phyloP scores from a whole-genome alignment of 2,329 filamentous ascomycete genomes.

The Aspergillus eucalypticola region DNA sequence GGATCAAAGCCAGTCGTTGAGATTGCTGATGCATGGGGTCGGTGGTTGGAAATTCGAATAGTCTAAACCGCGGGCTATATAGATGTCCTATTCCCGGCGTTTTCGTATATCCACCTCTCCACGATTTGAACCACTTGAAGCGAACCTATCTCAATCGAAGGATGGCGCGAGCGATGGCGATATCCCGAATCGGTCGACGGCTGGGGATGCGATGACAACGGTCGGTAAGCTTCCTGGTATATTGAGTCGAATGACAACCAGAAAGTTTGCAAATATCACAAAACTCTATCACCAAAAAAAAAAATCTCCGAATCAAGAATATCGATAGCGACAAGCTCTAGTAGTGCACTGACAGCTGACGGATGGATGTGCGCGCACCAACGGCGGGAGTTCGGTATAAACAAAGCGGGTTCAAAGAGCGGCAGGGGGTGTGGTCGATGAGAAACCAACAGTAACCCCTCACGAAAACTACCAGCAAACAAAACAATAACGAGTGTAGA shows the following conservation, averaged over 20 bases:
- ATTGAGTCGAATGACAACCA: not conserved
- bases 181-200: not conserved
- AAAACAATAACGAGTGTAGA: slow-evolving; percentile 28
- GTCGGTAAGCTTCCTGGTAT: not conserved
- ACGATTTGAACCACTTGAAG: not conserved
- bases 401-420: slow-evolving; percentile 28
- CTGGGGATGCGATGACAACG: slow-evolving; percentile 8
- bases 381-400: slow-evolving; percentile 11
- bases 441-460: slow-evolving; percentile 19
- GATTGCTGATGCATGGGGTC: slow-evolving; percentile 14
- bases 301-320: slow-evolving; percentile 6
- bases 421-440: slow-evolving; percentile 23
- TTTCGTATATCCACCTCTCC: slow-evolving; percentile 1
- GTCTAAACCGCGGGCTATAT: slow-evolving; percentile 2
- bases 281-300: not conserved
- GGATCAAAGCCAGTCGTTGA: slow-evolving; percentile 12
- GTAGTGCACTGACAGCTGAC: not conserved
- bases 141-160: not conserved
- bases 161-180: not conserved
- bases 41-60: slow-evolving; percentile 13
- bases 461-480: slow-evolving; percentile 9
- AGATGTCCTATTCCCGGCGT: not conserved
- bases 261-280: not conserved
- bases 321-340: slow-evolving; percentile 1
- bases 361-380: slow-evolving; percentile 12